phyloP scores from a whole-genome alignment of 2,329 filamentous ascomycete species.

The Achaetomium macrosporum region DNA sequence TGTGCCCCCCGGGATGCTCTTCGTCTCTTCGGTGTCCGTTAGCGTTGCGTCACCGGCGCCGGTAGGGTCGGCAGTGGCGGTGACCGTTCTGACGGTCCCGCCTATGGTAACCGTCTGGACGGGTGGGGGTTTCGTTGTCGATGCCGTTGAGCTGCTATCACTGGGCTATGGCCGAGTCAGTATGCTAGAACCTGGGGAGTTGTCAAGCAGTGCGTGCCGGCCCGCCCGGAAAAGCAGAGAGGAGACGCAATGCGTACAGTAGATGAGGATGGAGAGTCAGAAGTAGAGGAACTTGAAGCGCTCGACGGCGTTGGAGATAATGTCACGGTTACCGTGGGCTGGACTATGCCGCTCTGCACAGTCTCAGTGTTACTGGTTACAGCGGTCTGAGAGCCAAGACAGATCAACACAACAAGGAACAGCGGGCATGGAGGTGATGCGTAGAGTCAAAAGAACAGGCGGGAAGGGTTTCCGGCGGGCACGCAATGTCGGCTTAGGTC shows the following conservation, averaged over 20 bases:
- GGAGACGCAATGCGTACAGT: slow-evolving; percentile 34
- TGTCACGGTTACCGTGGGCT: slow-evolving; percentile 32
- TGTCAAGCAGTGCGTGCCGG: slow-evolving; percentile 10
- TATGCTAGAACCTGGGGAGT: neutral
- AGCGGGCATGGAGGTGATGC: neutral
- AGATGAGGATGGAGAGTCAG: slow-evolving; percentile 28
- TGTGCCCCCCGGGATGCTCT: slow-evolving; percentile 40
- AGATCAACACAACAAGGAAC: neutral
- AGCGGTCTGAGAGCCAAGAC: slow-evolving; percentile 1
- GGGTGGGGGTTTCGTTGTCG: slow-evolving; percentile 30
- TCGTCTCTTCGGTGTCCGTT: slow-evolving; percentile 17
- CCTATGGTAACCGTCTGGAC: slow-evolving; percentile 51
- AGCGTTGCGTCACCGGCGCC: slow-evolving; percentile 11
- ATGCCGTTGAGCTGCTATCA: slow-evolving; percentile 20
- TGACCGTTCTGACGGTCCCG: slow-evolving; percentile 50
- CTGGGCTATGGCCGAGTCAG: slow-evolving; percentile 3
- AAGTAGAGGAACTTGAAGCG: slow-evolving; percentile 23
- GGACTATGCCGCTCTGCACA: slow-evolving; percentile 31
- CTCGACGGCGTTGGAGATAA: slow-evolving; percentile 25
- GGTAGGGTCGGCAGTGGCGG: slow-evolving; percentile 39
- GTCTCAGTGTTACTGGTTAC: slow-evolving; percentile 27
- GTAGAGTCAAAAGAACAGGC: neutral
- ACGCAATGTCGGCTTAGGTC: neutral
- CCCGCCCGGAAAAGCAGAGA: neutral
- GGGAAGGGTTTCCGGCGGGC: neutral